Base-by-base conservation (phyloP, 306 rosid species). In the Citrullus mucosospermus region DNA sequence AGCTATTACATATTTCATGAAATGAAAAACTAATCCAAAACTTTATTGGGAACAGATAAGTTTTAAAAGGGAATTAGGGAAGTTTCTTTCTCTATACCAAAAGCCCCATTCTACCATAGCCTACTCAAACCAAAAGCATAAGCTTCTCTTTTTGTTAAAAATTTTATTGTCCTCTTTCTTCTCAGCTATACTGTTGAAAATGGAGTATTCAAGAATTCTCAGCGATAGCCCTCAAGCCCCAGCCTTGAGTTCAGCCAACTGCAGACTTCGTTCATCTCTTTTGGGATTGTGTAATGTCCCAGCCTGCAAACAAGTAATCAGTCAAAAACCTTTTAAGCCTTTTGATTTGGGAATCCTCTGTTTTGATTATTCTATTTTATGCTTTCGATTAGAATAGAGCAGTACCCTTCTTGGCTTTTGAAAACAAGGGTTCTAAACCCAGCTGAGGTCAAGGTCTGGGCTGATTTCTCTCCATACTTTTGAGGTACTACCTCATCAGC, bases 231-330 rank as follows among this genome's bases (percentile, higher is more conserved):
- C 61, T 78, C 81, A 4, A 78, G 81, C 43, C 67, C 99, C 63
- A 96, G 75, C 89, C 92, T 89, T 78, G 91, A 84, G 79, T 79
- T 82, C 78, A 96, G 91, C 99, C 98, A 96, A 75, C 80, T 86
- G 82, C 96, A 96, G 77, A 96, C 97, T 63, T 96, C 99, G 57
- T 90, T 87, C 99, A 93, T 96, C 89, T 96, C 99, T 87, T 88
- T 90, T 5, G 98, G 98, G 66, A 96, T 85, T 60, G 98, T 92
- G 86, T 91, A 96, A 76, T 96, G 99, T n/a, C 98, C 99, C 68
- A 96, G 81, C 89, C 99, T 96, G 97, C 84, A 86, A 53, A 66
- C 20, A 39, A 57, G 78, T 74, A 51, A 51, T 34, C 61, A 61
- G 41, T 48, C n/a, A 59, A 11, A 11, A 30, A 25, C 16, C 34